Percentiles rank a stretch among this genome's conserved stretches.
Evolutionary conservation across 345 rosid genomes (phyloP).

Genomic region (Corchorus capsularis): DNA sequence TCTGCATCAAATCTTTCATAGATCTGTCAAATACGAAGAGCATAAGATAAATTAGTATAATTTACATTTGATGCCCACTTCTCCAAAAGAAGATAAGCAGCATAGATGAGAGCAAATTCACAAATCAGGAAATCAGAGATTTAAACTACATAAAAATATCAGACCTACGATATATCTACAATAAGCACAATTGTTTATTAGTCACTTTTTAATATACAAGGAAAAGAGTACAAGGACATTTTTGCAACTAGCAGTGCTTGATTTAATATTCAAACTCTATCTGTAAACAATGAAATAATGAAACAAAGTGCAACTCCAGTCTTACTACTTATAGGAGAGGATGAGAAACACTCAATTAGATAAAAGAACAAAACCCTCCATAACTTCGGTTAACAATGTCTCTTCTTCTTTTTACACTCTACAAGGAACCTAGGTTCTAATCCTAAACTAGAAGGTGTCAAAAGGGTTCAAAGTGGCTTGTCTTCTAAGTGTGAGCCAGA

Average conservation of each 20-base stretch:
- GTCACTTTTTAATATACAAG: not conserved
- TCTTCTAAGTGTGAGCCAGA: not conserved
- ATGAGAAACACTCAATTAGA: not conserved
- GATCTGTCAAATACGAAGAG: slow-evolving; percentile 46
- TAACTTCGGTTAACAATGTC: not conserved
- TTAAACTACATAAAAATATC: not conserved
- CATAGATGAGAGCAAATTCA: not conserved
- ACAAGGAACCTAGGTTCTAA: not conserved
- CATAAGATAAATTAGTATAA: slow-evolving; percentile 24
- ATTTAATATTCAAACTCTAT: not conserved
- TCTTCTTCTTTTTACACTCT: no score
- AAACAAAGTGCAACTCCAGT: not conserved
- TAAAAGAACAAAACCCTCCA: not conserved
- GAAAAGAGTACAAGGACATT: not conserved
- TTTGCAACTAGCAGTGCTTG: not conserved
- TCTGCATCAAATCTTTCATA: slow-evolving; percentile 76
- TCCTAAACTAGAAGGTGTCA: not conserved
- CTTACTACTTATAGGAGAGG: not conserved
- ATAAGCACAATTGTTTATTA: not conserved
- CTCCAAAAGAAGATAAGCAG: not conserved
- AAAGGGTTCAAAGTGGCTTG: not conserved
- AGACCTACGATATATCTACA: not conserved
- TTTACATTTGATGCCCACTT: not conserved
- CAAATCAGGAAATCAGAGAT: not conserved
- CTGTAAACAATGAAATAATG: not conserved